These are phyloP conservation scores for Phytophthora podocarpi DNA, from an alignment of 352 stramenopile genomes.

Conservation along the genomic window DNA sequence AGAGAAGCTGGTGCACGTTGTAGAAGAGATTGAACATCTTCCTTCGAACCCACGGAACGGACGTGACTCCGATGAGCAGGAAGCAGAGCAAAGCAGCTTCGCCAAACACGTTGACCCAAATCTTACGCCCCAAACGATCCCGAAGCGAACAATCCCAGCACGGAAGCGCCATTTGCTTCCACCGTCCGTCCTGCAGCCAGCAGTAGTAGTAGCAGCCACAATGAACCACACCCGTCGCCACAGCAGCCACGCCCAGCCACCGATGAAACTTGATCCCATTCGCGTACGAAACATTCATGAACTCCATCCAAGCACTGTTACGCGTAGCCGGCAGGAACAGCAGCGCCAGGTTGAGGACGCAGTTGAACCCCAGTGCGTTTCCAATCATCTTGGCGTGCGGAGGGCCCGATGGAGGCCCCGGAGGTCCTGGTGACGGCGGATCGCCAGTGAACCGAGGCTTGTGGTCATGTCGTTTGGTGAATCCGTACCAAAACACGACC, in stretches of 20 bases:
- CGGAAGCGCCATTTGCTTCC: slow-evolving; percentile 32
- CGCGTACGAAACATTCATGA: slow-evolving; percentile 51
- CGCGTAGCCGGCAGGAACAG: slow-evolving; percentile 51
- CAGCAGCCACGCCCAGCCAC: slow-evolving; percentile 43
- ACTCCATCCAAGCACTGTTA: slow-evolving; percentile 57
- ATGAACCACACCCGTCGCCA: slow-evolving; percentile 42
- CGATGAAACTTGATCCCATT: slow-evolving; percentile 59
- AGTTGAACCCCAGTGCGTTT: slow-evolving; percentile 39
- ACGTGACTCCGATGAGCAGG: slow-evolving; percentile 43
- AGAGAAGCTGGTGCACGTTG: slow-evolving; percentile 49
- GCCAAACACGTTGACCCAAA: slow-evolving; percentile 59
- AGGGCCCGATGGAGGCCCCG: background rate
- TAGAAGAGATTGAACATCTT: slow-evolving; percentile 52
- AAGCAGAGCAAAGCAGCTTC: slow-evolving; percentile 46
- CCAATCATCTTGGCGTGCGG: slow-evolving; percentile 25
- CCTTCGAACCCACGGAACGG: slow-evolving; percentile 44
- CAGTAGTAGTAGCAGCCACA: slow-evolving; percentile 35
- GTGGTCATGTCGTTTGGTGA: slow-evolving; percentile 8
- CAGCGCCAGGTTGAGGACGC: slow-evolving; percentile 46
- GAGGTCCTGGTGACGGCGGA: background rate
- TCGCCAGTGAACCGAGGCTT: slow-evolving; percentile 12
- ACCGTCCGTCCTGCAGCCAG: slow-evolving; percentile 32
- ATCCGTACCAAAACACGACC: slow-evolving; percentile 36
- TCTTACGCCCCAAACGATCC: slow-evolving; percentile 20
- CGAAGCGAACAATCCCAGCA: slow-evolving; percentile 49